phyloP scores from a whole-genome alignment of 495 filamentous ascomycete genomes.

The Ascobolus immersus region DNA sequence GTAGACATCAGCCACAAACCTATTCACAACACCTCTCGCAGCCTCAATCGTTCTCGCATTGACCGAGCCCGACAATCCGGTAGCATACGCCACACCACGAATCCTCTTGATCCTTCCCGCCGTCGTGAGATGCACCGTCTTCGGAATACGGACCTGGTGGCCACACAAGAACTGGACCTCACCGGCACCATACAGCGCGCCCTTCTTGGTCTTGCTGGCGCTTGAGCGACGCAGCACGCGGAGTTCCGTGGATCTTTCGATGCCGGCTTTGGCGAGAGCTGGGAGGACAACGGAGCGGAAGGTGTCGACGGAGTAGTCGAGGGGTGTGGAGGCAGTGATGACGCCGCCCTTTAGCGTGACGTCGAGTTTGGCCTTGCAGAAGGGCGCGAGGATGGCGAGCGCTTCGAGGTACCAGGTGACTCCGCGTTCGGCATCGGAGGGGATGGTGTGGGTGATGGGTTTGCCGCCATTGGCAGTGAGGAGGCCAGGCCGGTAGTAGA shows the following conservation, averaged over 20 bases:
- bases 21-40: conserved; percentile 60
- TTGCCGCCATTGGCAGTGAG: conserved; percentile 50
- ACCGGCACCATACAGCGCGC: conserved; percentile 60
- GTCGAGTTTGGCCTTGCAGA: conserved; percentile 68
- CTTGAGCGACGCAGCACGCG: conserved; percentile 59
- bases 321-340: conserved; percentile 58
- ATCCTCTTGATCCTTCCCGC: conserved; percentile 68
- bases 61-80: conserved; percentile 68
- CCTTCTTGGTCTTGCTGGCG: conserved; percentile 39
- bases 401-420: conserved; percentile 82
- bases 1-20: conserved; percentile 64
- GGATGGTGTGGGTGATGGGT: conserved; percentile 51
- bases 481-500: conserved; percentile 74
- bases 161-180: conserved; percentile 53
- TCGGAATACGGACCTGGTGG: conserved; percentile 72
- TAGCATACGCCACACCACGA: conserved; percentile 76
- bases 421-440: conserved; percentile 45
- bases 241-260: conserved; percentile 59
- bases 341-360: conserved; percentile 78
- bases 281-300: conserved; percentile 84
- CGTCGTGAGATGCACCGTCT: conserved; percentile 76
- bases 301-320: conserved; percentile 72
- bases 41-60: conserved; percentile 88
- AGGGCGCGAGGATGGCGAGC: conserved; percentile 74
- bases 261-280: conserved; percentile 69